Base-by-base conservation (phyloP, 2,329 filamentous ascomycete species). In the Neoscytalidium dimidiatum region DNA sequence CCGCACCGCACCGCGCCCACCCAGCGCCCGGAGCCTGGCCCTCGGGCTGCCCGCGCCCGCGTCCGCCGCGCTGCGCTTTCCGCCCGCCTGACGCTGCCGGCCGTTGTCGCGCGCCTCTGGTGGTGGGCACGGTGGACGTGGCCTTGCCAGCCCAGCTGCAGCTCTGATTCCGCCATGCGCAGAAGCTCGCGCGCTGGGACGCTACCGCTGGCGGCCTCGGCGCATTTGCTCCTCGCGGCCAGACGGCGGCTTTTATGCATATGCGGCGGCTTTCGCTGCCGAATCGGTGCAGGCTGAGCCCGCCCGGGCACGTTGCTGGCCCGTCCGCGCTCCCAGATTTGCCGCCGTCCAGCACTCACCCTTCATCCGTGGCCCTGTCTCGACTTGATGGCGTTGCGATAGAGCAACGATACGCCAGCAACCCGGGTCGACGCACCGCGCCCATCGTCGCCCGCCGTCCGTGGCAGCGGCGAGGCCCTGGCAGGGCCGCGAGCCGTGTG, bases 351-450 rank as follows among this genome's bases (percentile, higher is more conserved):
- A 57, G 46, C 60, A 52, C 60, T 31, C 46, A 29, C 43, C 48
- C 60, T 46, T 62, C 52, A 31, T 53, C 44, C 60, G 46, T 35
- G 33, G 31, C 21, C 31, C 60, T 53, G 61, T 63, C 61, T 63
- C 61, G 61, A 44, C 48, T 63, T 63, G 61, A 63, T 53, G 49
- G 60, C 51, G 51, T 33, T 35, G 52, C 35, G 52, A 57, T 57
- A 43, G 52, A 57, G 52, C 28, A 33, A 31, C 48, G 56, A 60
- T 60, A 60, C 56, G 53, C 53, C 35, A 43, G 53, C 35, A 44
- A 41, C 53, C 53, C 35, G 41, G 38, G 26, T 33, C 56, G 33
- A 41, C 35, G 33, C 52, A 52, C n/a, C n/a, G n/a, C 35, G 52
- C 23, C 23, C 35, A 17, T 17, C 31, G 23, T 17, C 38, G 11